Base-by-base conservation (phyloP, 352 stramenopile species). In the Phytophthora tubulina region DNA sequence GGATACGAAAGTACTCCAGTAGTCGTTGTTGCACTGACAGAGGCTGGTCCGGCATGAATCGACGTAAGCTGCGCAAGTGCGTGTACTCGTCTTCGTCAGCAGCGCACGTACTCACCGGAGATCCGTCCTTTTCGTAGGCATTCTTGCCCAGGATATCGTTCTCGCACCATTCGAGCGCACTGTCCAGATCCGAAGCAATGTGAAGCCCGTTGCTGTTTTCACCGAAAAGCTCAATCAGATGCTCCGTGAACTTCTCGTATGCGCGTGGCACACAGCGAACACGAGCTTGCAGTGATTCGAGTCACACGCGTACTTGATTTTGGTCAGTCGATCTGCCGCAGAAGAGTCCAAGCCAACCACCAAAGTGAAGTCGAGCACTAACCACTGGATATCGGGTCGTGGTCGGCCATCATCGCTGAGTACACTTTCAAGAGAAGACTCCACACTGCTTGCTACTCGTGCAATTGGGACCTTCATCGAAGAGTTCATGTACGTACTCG, bases 301-400 rank as follows among this genome's bases (percentile, higher is more conserved):
- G 63, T 91, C 86, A 59, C 84, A 93, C n/a, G 87, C 82, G 51
- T 81, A 89, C 70, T 93, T 93, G 73, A 94, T 89, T 66, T 94
- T 94, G 17, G 86, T 89, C 8, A 96, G 56, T 6, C 85, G 81
- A 36, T 94, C 86, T 0, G 87, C 89, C 7, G 89, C 89, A 11
- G 89, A 96, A 15, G 86, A 94, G 52, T 98, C 95, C 45, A 99
- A 85, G 3, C 93, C 93, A 0, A 97, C 81, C 0, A 99, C 95
- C 3, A 98, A 70, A 1, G 92, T 97, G 67, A 98, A 98, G 66
- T 98, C 94, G 9, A 98, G 80, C 36, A 98, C 93, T 31, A 95
- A 72, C 45, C 73, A 92, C 9, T 66, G 66, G 15, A 94, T 90
- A 9, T 74, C 44, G 4, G 64, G 50, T 58, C 70, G 67, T 3